A percentile compares a stretch with the other conserved stretches of the same genome.
phyloP scores from a whole-genome alignment of 2,329 filamentous ascomycete genomes.

The Fusarium hostae region DNA sequence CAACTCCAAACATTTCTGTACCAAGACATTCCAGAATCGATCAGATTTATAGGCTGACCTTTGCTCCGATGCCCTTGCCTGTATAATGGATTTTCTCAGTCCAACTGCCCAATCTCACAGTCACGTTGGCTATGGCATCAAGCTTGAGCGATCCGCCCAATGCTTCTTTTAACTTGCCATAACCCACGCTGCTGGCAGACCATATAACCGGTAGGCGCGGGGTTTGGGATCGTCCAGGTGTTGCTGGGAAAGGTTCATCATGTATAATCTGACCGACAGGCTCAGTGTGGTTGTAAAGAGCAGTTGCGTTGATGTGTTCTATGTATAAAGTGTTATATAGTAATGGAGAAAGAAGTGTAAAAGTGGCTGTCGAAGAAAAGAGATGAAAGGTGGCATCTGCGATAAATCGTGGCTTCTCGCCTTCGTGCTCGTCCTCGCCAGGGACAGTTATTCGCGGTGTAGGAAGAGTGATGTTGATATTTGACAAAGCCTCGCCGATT shows the following conservation, averaged over 20 bases:
- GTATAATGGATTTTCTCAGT: constrained; percentile 76
- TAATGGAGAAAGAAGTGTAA: constrained; percentile 84
- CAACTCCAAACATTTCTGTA: constrained; percentile 27
- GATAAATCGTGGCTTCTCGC: constrained; percentile 73
- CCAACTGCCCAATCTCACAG: constrained; percentile 80
- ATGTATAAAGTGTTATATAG: constrained; percentile 78
- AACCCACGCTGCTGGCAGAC: constrained; percentile 80
- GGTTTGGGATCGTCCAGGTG: constrained; percentile 76
- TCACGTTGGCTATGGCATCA: constrained; percentile 80
- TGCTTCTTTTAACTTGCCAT: constrained; percentile 81
- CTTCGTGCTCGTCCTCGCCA: constrained; percentile 51
- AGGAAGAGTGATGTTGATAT: constrained; percentile 75
- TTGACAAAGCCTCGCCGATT: constrained; percentile 78
- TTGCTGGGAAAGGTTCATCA: constrained; percentile 77
- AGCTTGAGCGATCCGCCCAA: constrained; percentile 83
- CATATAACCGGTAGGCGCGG: constrained; percentile 86
- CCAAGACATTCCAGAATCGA: not conserved
- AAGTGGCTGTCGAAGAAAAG: constrained; percentile 85
- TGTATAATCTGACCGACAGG: constrained; percentile 82
- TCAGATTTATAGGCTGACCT: constrained; percentile 49
- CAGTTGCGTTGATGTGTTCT: constrained; percentile 83
- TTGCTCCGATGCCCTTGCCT: constrained; percentile 77
- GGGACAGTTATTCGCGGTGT: constrained; percentile 75
- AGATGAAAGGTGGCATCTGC: constrained; percentile 88
- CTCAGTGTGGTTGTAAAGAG: constrained; percentile 84